Evolutionary conservation across 208 protist genomes (phyloP).

Genomic region (Leishmania martiniquensis): DNA sequence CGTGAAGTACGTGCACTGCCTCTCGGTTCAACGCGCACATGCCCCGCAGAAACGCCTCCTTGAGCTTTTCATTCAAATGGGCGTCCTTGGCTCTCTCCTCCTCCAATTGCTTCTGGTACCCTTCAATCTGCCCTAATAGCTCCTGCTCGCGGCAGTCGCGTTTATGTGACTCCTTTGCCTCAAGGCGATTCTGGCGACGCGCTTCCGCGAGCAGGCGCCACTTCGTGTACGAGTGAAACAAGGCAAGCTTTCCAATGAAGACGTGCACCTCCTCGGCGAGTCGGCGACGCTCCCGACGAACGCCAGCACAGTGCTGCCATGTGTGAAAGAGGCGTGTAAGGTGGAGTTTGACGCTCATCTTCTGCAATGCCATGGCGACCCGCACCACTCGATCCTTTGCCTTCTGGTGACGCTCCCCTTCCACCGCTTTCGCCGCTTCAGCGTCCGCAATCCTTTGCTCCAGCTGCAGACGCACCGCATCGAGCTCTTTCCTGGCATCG

Average conservation of each 20-base stretch:
- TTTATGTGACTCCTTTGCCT: constrained; percentile 24
- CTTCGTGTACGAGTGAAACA: constrained; percentile 42
- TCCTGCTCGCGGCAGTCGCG: constrained; percentile 47
- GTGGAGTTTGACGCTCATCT: constrained; percentile 2
- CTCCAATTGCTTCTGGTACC: constrained; percentile 25
- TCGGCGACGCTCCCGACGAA: constrained; percentile 24
- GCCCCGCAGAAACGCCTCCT: constrained; percentile 83
- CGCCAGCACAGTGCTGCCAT: constrained; percentile 39
- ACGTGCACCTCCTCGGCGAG: constrained; percentile 11
- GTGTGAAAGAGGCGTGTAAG: constrained; percentile 23
- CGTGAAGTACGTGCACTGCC: constrained; percentile 83
- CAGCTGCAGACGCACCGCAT: constrained; percentile 5
- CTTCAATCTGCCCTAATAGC: constrained; percentile 48
- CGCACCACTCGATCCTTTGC: constrained; percentile 6
- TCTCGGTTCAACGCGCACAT: constrained; percentile 92
- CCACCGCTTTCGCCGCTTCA: not conserved
- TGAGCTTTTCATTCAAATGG: constrained; percentile 68
- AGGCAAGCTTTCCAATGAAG: constrained; percentile 10
- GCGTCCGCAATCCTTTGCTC: not conserved
- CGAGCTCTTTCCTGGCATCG: constrained; percentile 5
- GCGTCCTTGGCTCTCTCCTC: constrained; percentile 44
- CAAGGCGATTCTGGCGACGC: constrained; percentile 34
- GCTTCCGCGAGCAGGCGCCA: constrained; percentile 66
- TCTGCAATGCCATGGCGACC: constrained; percentile 5
- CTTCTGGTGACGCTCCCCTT: constrained; percentile 1